These are phyloP conservation scores for Sporothrix humicola DNA, from an alignment of 2,329 filamentous ascomycete genomes.

Conservation along the genomic window DNA sequence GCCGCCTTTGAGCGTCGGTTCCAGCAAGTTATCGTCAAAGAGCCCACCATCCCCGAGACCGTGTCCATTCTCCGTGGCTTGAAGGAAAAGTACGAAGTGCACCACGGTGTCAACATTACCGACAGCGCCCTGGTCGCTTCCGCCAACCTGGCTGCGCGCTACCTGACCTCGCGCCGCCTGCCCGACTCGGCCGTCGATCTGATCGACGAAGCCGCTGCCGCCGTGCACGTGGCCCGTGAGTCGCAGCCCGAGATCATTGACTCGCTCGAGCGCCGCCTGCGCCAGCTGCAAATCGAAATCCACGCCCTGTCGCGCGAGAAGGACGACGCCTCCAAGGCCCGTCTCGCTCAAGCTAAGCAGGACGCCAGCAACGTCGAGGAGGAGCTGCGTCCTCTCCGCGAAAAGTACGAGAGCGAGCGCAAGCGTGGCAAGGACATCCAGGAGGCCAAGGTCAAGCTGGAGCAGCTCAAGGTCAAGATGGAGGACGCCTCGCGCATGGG, in stretches of 20 bases:
- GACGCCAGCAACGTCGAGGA: conserved; percentile 95
- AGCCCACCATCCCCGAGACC: conserved; percentile 85
- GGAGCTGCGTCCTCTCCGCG: conserved; percentile 85
- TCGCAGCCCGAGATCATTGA: conserved; percentile 96
- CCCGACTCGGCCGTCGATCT: conserved; percentile 97
- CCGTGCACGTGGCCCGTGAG: conserved; percentile 93
- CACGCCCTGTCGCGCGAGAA: conserved; percentile 93
- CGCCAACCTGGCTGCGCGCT: conserved; percentile 89
- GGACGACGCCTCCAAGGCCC: conserved; percentile 86
- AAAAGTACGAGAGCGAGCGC: conserved; percentile 96
- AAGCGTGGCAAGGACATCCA: conserved; percentile 89
- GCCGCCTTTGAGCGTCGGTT: conserved; percentile 97
- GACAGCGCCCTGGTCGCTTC: conserved; percentile 91
- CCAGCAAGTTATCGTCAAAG: conserved; percentile 97
- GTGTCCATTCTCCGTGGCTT: conserved; percentile 97
- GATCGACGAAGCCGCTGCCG: conserved; percentile 93
- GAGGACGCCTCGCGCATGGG: conserved; percentile 90
- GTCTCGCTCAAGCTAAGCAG: conserved; percentile 80
- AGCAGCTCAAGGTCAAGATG: conserved; percentile 86
- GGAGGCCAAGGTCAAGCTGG: conserved; percentile 92
- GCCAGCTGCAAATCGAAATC: conserved; percentile 96
- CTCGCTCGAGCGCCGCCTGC: conserved; percentile 85
- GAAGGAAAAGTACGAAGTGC: conserved; percentile 97
- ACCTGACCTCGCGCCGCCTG: conserved; percentile 86
- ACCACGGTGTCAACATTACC: conserved; percentile 95